phyloP scores from a whole-genome alignment of 1,284 basidiomycete genomes.

The Singerocomus rubriflavus region DNA sequence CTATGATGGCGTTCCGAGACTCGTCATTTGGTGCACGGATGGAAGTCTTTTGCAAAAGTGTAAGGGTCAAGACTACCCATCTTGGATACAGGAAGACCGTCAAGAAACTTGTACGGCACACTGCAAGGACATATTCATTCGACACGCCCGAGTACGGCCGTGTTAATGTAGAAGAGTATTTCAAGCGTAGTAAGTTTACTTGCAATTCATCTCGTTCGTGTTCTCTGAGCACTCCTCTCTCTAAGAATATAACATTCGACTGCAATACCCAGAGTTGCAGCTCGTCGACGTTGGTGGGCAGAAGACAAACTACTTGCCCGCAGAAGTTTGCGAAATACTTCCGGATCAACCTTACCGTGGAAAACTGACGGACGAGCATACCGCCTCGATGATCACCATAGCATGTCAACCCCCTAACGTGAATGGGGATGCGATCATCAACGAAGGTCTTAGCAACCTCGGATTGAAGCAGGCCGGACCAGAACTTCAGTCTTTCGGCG shows the following conservation, averaged over 20 bases:
- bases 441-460: conserved; percentile 56
- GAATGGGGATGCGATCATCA: conserved; percentile 61
- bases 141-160: conserved; percentile 48
- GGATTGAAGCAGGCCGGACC: conserved; percentile 52
- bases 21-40: conserved; percentile 55
- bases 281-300: conserved; percentile 69
- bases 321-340: conserved; percentile 72
- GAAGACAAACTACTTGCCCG: conserved; percentile 56
- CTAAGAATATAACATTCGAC: conserved; percentile 57
- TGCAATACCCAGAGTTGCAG: conserved; percentile 55
- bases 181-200: conserved; percentile 52
- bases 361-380: conserved; percentile 70
- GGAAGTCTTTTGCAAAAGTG: conserved; percentile 55
- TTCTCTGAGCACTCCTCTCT: neutral
- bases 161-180: conserved; percentile 67
- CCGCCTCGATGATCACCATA: conserved; percentile 65
- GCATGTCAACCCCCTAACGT: conserved; percentile 71
- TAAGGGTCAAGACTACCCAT: conserved; percentile 62
- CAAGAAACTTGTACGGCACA: conserved; percentile 48
- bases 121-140: conserved; percentile 56
- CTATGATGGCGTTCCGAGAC: conserved; percentile 52
- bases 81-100: conserved; percentile 68
- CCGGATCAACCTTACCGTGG: conserved; percentile 70
- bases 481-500: conserved; percentile 54
- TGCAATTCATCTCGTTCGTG: neutral